Evolutionary conservation across 768 basidiomycete genomes (phyloP), one percentile per base, ranked within the genome.

Genomic region (Pholiota conissans): DNA sequence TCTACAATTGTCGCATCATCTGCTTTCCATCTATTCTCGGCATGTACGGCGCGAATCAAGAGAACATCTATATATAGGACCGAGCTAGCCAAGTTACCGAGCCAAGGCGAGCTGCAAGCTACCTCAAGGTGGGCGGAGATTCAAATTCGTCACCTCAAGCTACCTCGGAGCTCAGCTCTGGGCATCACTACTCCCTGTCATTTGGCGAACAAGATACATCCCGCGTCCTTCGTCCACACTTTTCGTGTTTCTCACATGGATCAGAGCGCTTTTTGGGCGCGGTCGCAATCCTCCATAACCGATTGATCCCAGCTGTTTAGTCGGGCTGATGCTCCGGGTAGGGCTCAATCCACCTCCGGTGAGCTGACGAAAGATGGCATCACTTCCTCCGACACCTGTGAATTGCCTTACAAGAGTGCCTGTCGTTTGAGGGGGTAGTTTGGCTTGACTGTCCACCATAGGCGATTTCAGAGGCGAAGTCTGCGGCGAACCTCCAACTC

Each of bases 201-300:
- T 78, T 69, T 93, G 90, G 64, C 84, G 77, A 46, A 92, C 88
- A 56, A 93, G 73, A 70, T 83, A 89, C 87, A 91, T 81, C 34
- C 84, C 87, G 47, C 86, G 75, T 11, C 86, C 89, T 67, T 90
- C 88, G 61, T 90, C 89, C 27, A 79, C 67, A 56, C 84, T 86
- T 66, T 82, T 85, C 22, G 79, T 67, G 56, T 74, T 79, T 63
- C 89, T 77, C 71, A 87, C 29, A 27, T 40, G 84, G 13, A 89
- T 89, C 55, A 88, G 84, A 24, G 90, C 87, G 65, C 89, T 91
- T 77, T 88, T 91, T 10, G 91, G 91, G 54, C 91, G 74, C 8
- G 89, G 84, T 40, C 84, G 76, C 18, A 73, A 68, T 14, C 69
- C 67, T 6, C 76, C 74, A 11, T 56, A 61, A 14, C 69, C 69